Conservation (phyloP, 106 monocot species). For the Xerophyta viscosa region DNA sequence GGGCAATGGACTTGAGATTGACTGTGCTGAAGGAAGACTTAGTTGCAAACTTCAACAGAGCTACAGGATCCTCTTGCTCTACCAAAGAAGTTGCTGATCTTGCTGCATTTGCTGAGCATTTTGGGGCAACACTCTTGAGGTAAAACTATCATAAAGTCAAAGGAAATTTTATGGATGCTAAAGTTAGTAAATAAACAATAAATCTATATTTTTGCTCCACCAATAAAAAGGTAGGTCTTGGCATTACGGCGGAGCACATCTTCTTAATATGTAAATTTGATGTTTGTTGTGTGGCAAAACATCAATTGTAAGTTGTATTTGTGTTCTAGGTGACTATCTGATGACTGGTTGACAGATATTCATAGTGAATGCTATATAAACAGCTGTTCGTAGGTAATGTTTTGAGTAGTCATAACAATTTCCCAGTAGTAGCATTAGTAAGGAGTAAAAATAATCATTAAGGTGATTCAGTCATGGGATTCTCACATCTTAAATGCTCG, state of each 20-base stretch:
- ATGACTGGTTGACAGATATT: too few species aligned
- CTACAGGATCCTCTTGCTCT: conserved; percentile 42
- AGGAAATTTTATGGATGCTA: not conserved
- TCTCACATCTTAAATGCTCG: too few species aligned
- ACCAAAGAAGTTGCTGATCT: conserved; percentile 48
- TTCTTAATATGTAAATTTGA: not conserved
- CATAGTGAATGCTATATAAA: too few species aligned
- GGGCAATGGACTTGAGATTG: conserved; percentile 69
- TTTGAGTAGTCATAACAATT: too few species aligned
- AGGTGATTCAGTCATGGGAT: too few species aligned
- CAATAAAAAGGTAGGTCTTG: not conserved
- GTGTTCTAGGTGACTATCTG: not conserved
- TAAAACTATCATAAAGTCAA: conserved; percentile 5
- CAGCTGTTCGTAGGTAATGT: too few species aligned
- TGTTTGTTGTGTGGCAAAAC: not conserved
- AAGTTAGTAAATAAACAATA: too few species aligned
- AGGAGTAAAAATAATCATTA: too few species aligned
- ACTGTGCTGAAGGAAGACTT: conserved; percentile 59
- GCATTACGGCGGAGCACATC: not conserved
- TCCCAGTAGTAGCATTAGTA: too few species aligned
- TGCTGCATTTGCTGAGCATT: conserved; percentile 59
- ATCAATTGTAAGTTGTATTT: not conserved
- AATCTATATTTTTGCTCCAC: not conserved
- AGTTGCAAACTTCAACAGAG: conserved; percentile 29
- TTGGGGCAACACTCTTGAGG: conserved; percentile 67